Conservation (phyloP, 495 filamentous ascomycete species). For the Parathielavia appendiculata region DNA sequence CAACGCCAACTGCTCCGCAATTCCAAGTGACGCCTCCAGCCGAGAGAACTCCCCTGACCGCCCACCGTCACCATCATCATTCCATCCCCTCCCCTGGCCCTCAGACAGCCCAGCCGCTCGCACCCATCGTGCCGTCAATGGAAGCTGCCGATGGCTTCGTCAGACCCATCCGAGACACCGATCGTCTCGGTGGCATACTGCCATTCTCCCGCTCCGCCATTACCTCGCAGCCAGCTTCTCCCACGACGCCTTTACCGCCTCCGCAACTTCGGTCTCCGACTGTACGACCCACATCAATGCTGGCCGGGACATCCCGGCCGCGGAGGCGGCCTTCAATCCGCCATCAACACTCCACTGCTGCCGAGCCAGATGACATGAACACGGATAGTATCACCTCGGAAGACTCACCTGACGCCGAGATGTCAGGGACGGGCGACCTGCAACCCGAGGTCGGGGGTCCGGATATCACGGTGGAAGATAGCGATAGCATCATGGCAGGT, state of each 20-base stretch:
- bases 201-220: slow-evolving; percentile 59
- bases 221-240: slow-evolving; percentile 85
- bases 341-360: slow-evolving; percentile 81
- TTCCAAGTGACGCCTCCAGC: slow-evolving; percentile 67
- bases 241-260: slow-evolving; percentile 79
- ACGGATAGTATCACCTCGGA: slow-evolving; percentile 72
- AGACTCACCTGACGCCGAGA: slow-evolving; percentile 56
- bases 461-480: slow-evolving; percentile 69
- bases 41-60: slow-evolving; percentile 61
- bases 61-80: slow-evolving; percentile 55
- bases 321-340: slow-evolving; percentile 71
- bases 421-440: slow-evolving; percentile 72
- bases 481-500: slow-evolving; percentile 70
- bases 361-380: slow-evolving; percentile 79
- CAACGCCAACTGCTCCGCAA: slow-evolving; percentile 59
- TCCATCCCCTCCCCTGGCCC: slow-evolving; percentile 48
- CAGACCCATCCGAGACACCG: slow-evolving; percentile 77
- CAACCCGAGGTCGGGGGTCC: slow-evolving; percentile 73
- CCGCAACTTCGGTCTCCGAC: slow-evolving; percentile 48
- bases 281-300: slow-evolving; percentile 48
- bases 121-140: slow-evolving; percentile 65
- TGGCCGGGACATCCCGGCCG: slow-evolving; percentile 39
- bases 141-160: slow-evolving; percentile 70
- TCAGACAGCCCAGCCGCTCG: slow-evolving; percentile 59
- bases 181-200: slow-evolving; percentile 81